Percentiles rank a stretch among this genome's conserved stretches.
Evolutionary conservation across 2,329 filamentous ascomycete genomes (phyloP).

Genomic region (Beauveria australis): DNA sequence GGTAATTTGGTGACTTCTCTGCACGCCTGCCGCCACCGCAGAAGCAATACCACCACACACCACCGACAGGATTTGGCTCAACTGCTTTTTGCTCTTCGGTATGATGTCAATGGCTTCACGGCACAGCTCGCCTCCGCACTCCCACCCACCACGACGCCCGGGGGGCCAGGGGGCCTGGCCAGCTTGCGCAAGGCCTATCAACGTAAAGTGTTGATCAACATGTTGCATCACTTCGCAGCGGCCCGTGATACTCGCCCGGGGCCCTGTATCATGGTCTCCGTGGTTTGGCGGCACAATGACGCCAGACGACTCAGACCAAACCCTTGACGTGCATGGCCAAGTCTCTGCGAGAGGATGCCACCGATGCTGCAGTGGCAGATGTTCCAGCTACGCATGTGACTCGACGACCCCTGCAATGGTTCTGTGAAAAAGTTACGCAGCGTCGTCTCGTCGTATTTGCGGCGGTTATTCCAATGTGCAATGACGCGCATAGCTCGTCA

Average conservation of each 20-base stretch:
- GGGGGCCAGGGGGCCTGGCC: neutral
- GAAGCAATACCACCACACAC: neutral
- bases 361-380: too few species aligned
- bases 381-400: too few species aligned
- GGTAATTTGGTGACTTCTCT: neutral
- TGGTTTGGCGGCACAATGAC: neutral
- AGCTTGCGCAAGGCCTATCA: neutral
- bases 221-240: neutral
- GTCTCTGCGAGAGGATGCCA: too few species aligned
- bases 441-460: too few species aligned
- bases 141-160: neutral
- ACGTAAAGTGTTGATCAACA: neutral
- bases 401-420: too few species aligned
- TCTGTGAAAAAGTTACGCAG: too few species aligned
- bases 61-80: neutral
- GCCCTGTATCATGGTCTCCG: neutral
- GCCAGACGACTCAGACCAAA: neutral
- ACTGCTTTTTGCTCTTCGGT: neutral
- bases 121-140: neutral
- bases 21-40: neutral
- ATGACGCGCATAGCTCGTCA: too few species aligned
- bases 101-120: slow-evolving; percentile 9
- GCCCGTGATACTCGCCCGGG: too few species aligned
- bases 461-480: too few species aligned
- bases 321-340: too few species aligned